Conservation (phyloP, 192 early-diverging fungal genomes). For the Podila horticola region DNA sequence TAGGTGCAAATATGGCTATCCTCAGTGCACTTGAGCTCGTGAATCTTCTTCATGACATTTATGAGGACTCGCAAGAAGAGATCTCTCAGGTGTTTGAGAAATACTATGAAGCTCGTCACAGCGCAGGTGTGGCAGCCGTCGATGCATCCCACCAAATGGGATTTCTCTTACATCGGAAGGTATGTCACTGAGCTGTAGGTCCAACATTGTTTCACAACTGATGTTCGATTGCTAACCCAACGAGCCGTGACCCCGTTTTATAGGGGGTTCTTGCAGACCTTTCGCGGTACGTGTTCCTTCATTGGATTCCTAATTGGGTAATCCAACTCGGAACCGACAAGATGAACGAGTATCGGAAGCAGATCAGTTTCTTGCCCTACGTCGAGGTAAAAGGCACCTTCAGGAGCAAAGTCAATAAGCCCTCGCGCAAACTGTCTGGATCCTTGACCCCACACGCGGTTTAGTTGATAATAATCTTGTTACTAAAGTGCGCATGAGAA, state of each 20-base stretch:
- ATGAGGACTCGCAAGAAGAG: constrained; percentile 13
- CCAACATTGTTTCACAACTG: no score
- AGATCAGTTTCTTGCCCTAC: constrained; percentile 18
- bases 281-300: neutral
- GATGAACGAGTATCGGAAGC: constrained; percentile 2
- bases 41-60: constrained; percentile 24
- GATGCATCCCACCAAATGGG: constrained; percentile 4
- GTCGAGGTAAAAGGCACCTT: constrained; percentile 12
- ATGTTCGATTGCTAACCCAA: no score
- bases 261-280: constrained; percentile 1
- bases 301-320: constrained; percentile 22
- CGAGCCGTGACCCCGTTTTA: neutral
- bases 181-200: neutral
- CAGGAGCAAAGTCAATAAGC: neutral
- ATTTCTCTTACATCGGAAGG: neutral
- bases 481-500: no score
- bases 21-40: constrained; percentile 12
- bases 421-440: no score
- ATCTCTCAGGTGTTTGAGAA: constrained; percentile 11
- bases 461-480: no score
- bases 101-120: constrained; percentile 4
- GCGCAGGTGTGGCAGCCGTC: constrained; percentile 3
- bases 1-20: constrained; percentile 24
- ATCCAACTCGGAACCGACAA: constrained; percentile 3
- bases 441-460: no score